phyloP scores from a whole-genome alignment of 768 basidiomycete species.

The Boletus sp. region DNA sequence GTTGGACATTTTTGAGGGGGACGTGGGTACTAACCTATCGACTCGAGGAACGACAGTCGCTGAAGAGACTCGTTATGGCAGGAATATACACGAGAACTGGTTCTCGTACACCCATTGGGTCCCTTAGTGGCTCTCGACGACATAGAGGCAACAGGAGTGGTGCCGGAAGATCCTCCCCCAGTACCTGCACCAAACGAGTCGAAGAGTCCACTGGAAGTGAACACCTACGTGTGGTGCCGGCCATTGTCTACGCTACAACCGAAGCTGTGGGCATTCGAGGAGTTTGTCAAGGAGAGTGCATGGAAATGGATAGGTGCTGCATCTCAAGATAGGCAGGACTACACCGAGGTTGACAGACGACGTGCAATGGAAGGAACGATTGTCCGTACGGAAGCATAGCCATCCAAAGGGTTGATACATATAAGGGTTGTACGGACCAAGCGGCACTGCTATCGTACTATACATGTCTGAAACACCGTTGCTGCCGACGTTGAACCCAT shows the following conservation, averaged over 20 bases:
- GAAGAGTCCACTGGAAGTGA: slow-evolving; percentile 39
- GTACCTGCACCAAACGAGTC: slow-evolving; percentile 38
- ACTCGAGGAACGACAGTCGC: neutral
- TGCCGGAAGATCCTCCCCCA: slow-evolving; percentile 42
- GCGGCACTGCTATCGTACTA: neutral
- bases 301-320: slow-evolving; percentile 69
- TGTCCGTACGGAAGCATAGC: slow-evolving; percentile 1
- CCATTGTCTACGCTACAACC: slow-evolving; percentile 44
- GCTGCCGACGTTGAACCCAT: neutral
- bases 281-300: slow-evolving; percentile 72
- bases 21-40: slow-evolving; percentile 41
- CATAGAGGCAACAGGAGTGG: slow-evolving; percentile 20
- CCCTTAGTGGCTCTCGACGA: slow-evolving; percentile 35
- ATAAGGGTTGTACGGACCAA: neutral
- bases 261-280: slow-evolving; percentile 76
- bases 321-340: slow-evolving; percentile 37
- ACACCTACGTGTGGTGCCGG: slow-evolving; percentile 71
- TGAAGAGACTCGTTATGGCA: slow-evolving; percentile 28
- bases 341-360: slow-evolving; percentile 51
- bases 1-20: slow-evolving; percentile 81
- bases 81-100: slow-evolving; percentile 67
- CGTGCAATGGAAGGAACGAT: slow-evolving; percentile 39
- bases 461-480: slow-evolving; percentile 15
- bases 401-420: neutral
- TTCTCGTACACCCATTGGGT: slow-evolving; percentile 56